Base-by-base conservation (phyloP, 495 filamentous ascomycete species). In the Penicillium paxilli region DNA sequence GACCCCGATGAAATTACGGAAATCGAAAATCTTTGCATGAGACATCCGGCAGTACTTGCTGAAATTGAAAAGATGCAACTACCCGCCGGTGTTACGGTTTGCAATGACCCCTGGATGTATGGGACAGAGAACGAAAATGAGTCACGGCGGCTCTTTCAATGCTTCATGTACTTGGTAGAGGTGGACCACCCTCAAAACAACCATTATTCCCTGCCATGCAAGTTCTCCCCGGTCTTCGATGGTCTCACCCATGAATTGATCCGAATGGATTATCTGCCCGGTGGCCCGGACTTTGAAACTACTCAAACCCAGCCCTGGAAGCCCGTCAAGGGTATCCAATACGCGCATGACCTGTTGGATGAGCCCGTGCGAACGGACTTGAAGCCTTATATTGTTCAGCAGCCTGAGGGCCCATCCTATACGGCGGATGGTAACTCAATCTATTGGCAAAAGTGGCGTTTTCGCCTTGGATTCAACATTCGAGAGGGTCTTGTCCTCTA, bases 341-440 rank as follows among this genome's bases (percentile, higher is more conserved):
- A 76, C 56, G 70, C 73, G 14, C 73, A 73, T 45, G 73, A 71
- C 14, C 59, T 76, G 12, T 53, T 71, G 40, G 64, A 72, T 32
- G 66, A 68, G 44, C 71, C 69, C 5, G 46, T 74, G 8, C 67
- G 77, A 25, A 78, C 76, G 46, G 81, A 91, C 60, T 69, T 92
- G 45, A 92, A 92, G 68, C 89, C 90, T 2, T 75, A 92, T 48
- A 85, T 87, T 42, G 83, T 92, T 0, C 71, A 85, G 37, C 90
- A 94, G 58, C 90, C 90, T 1, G 82, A 92, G 55, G 90, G 90
- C 2, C 81, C 84, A 11, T 89, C 86, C 14, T 94, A 92, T 66
- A 70, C 66, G 1, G 70, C 65, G 20, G 72, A 73, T 14, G 82
- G 80, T 16, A 74, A 79, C 52, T 72, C 71, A 14, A 66, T 80